Percentiles rank a stretch among this genome's conserved stretches.
Conservation (phyloP, 192 early-diverging fungal genomes). For the Chytriomyces hyalinus region DNA sequence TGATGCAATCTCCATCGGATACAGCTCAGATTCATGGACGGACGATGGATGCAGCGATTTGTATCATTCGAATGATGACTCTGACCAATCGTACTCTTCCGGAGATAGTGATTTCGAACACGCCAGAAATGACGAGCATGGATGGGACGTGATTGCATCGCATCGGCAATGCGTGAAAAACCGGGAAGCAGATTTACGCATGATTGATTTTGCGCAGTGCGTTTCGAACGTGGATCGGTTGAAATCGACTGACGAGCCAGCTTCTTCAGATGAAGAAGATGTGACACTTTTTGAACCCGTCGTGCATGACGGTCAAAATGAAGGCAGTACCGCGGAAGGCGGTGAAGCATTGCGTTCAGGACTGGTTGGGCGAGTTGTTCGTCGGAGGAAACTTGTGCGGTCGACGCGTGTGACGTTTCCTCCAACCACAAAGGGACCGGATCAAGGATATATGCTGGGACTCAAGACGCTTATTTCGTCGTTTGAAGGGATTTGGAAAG, state of each 20-base stretch:
- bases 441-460: constrained; percentile 81
- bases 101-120: constrained; percentile 24
- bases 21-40: constrained; percentile 29
- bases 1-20: constrained; percentile 17
- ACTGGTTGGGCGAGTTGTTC: not conserved
- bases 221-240: constrained; percentile 65
- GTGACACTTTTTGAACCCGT: not conserved
- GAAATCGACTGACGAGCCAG: constrained; percentile 47
- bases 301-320: not conserved
- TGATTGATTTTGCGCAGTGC: constrained; percentile 98
- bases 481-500: constrained; percentile 71
- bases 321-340: not conserved
- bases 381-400: not conserved
- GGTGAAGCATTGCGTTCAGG: constrained; percentile 4
- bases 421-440: constrained; percentile 71
- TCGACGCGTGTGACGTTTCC: constrained; percentile 61
- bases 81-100: constrained; percentile 2
- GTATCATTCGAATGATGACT: constrained; percentile 6
- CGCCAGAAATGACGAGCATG: constrained; percentile 10
- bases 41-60: constrained; percentile 8
- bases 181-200: constrained; percentile 76
- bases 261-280: constrained; percentile 35
- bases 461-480: constrained; percentile 69
- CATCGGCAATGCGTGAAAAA: constrained; percentile 30
- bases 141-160: constrained; percentile 30